These are phyloP conservation scores for Avena atlantica DNA, from an alignment of 176 grass and related monocot species.

Conservation along the genomic window DNA sequence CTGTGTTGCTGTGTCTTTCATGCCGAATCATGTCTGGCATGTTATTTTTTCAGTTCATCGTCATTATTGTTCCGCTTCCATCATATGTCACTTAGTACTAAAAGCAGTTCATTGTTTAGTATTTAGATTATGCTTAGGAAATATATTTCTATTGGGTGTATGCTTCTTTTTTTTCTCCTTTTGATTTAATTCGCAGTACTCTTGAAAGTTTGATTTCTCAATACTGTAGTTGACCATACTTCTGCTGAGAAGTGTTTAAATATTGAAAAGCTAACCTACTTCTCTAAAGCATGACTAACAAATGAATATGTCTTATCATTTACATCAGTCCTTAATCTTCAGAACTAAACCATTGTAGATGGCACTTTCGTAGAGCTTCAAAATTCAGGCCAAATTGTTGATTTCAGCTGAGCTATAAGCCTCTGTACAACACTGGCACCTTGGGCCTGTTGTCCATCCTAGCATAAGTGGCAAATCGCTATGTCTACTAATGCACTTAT, in stretches of 20 bases:
- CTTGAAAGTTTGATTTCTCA: neutral
- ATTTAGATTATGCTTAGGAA: slow-evolving; percentile 1
- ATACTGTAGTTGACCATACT: neutral
- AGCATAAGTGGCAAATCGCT: neutral
- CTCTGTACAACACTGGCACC: neutral
- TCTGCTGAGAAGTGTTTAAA: neutral
- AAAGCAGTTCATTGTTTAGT: neutral
- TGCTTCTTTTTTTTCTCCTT: neutral
- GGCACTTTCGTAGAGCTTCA: neutral
- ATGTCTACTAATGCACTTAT: neutral
- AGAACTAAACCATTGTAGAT: neutral
- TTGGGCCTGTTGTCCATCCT: neutral
- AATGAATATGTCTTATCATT: neutral
- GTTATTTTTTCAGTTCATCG: neutral
- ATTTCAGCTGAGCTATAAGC: neutral
- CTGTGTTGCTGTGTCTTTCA: neutral
- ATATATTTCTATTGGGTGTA: neutral
- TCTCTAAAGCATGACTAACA: neutral
- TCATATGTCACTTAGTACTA: neutral
- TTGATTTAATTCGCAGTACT: neutral
- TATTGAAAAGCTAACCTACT: neutral
- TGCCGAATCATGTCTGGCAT: neutral
- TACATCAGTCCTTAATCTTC: neutral
- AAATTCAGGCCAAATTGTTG: neutral
- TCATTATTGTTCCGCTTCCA: neutral